phyloP scores from a whole-genome alignment of 352 stramenopile genomes.

The Globisporangium splendens region DNA sequence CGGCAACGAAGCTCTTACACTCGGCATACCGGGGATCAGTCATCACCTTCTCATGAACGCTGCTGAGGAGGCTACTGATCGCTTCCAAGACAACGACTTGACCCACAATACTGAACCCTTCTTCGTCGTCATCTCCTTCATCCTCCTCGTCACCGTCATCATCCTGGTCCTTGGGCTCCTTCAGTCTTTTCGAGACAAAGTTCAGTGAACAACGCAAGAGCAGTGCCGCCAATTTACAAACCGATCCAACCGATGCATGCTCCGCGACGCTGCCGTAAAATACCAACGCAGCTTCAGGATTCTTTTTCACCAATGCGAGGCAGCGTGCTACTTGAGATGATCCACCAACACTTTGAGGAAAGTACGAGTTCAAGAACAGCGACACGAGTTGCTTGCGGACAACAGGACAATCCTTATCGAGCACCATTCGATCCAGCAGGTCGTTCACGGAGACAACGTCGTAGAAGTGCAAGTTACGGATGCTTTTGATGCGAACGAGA shows the following conservation, averaged over 20 bases:
- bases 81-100: conserved; percentile 76
- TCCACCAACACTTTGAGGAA: conserved; percentile 74
- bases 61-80: conserved; percentile 69
- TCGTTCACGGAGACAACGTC: conserved; percentile 79
- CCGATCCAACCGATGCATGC: conserved; percentile 69
- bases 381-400: conserved; percentile 77
- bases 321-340: conserved; percentile 81
- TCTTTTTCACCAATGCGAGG: conserved; percentile 76
- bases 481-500: conserved; percentile 85
- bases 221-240: conserved; percentile 78
- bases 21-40: conserved; percentile 62
- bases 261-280: conserved; percentile 81
- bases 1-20: conserved; percentile 67
- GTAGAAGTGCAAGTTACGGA: conserved; percentile 86
- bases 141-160: conserved; percentile 54
- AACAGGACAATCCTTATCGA: conserved; percentile 48
- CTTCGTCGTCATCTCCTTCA: conserved; percentile 58
- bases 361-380: conserved; percentile 87
- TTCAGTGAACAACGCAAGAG: conserved; percentile 75
- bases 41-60: conserved; percentile 68
- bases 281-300: conserved; percentile 74
- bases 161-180: conserved; percentile 27
- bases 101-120: conserved; percentile 61
- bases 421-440: conserved; percentile 66
- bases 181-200: conserved; percentile 68